phyloP scores from a whole-genome alignment of 2,329 filamentous ascomycete species.

The Cryphonectria radicalis region DNA sequence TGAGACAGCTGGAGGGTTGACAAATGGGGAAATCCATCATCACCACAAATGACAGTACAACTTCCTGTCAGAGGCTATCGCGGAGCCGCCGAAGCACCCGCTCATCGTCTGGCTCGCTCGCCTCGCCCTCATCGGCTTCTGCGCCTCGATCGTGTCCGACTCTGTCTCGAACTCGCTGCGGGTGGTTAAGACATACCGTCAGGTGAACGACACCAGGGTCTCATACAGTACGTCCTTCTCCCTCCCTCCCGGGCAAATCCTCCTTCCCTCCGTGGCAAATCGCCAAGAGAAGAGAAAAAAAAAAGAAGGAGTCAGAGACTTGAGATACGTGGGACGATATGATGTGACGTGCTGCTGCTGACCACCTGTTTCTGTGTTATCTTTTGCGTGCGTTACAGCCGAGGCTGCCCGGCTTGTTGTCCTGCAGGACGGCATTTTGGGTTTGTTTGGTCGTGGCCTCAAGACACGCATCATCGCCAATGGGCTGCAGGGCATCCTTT shows the following conservation, averaged over 20 bases:
- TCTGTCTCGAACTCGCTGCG: constrained; percentile 52
- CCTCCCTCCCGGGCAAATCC: too few species aligned
- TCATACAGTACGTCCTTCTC: constrained; percentile 45
- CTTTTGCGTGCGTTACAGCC: constrained; percentile 34
- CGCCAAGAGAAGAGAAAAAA: too few species aligned
- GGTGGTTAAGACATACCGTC: constrained; percentile 54
- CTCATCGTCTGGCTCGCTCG: constrained; percentile 49
- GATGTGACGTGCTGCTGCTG: not conserved
- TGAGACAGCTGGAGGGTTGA: not conserved
- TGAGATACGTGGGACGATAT: not conserved
- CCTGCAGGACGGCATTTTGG: constrained; percentile 45
- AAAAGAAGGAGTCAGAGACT: not conserved
- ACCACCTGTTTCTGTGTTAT: not conserved
- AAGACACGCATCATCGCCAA: constrained; percentile 54
- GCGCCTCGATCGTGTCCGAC: constrained; percentile 50
- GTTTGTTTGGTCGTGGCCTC: constrained; percentile 50
- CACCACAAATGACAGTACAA: constrained; percentile 44
- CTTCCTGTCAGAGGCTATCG: constrained; percentile 43
- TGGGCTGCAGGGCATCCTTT: constrained; percentile 50
- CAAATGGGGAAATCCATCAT: not conserved
- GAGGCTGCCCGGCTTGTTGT: constrained; percentile 49
- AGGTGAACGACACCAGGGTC: constrained; percentile 52
- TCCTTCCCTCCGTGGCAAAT: not conserved
- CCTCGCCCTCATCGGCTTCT: constrained; percentile 49
- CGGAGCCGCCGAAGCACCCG: constrained; percentile 46